Percentiles rank a stretch among this genome's conserved stretches.
Conservation (phyloP, 768 basidiomycete genomes). For the Boletus tylopilopsis region DNA sequence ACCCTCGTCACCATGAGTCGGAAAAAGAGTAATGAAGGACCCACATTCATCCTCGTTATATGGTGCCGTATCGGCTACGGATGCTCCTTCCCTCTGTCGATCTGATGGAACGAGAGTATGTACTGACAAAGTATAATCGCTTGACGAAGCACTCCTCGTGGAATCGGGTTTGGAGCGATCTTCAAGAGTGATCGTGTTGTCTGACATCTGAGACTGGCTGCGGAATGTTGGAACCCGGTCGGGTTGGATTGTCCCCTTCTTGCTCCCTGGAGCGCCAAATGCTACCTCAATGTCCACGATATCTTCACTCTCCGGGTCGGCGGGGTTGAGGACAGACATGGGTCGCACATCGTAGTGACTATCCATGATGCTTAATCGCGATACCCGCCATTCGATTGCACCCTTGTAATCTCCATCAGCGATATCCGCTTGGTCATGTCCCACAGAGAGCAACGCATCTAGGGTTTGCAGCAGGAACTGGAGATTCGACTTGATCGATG, state of each 20-base stretch:
- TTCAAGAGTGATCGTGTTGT: conserved; percentile 31
- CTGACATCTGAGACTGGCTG: conserved; percentile 33
- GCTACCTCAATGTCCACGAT: conserved; percentile 58
- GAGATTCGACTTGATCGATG: conserved; percentile 55
- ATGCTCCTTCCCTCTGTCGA: conserved; percentile 13
- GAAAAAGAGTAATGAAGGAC: not conserved
- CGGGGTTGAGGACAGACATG: conserved; percentile 35
- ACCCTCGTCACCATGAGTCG: conserved; percentile 1
- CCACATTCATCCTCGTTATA: conserved; percentile 26
- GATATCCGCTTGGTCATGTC: conserved; percentile 67
- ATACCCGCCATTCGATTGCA: conserved; percentile 76
- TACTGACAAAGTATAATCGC: conserved; percentile 22
- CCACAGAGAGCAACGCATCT: conserved; percentile 58
- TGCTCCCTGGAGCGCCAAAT: conserved; percentile 39
- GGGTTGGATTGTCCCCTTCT: conserved; percentile 18
- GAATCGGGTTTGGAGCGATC: conserved; percentile 22
- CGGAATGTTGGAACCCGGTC: conserved; percentile 29
- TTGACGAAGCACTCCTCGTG: conserved; percentile 18
- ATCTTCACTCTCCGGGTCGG: conserved; percentile 45
- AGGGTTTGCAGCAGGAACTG: conserved; percentile 53
- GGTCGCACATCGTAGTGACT: conserved; percentile 45
- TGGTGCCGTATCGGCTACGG: conserved; percentile 18
- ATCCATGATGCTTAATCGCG: conserved; percentile 60
- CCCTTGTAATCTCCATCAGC: conserved; percentile 68
- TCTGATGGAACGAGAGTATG: conserved; percentile 27